Conservation (phyloP, 768 basidiomycete species). For the Agaricus subrufescens region DNA sequence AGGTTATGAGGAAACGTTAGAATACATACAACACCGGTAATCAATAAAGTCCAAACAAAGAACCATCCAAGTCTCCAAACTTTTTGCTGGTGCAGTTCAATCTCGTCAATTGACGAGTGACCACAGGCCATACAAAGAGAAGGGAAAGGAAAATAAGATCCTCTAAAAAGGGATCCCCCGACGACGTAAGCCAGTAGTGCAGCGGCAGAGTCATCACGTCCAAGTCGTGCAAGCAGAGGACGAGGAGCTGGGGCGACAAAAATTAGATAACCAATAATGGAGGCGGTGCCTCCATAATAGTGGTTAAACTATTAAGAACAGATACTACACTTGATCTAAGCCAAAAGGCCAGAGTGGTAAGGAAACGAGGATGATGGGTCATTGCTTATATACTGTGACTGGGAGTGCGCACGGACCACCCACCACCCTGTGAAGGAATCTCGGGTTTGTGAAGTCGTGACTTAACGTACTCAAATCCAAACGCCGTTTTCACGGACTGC, state of each 20-base stretch:
- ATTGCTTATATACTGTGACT: conserved; percentile 23
- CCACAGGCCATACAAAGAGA: conserved; percentile 13
- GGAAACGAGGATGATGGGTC: conserved; percentile 18
- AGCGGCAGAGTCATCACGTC: conserved; percentile 51
- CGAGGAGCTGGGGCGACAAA: conserved; percentile 46
- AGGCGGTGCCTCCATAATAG: conserved; percentile 54
- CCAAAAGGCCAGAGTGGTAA: conserved; percentile 93
- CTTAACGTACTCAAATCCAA: background rate
- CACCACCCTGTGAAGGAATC: background rate
- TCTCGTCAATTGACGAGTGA: background rate
- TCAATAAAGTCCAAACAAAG: background rate
- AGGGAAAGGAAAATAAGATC: conserved; percentile 24
- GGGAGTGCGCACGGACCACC: conserved; percentile 31
- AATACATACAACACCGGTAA: no score
- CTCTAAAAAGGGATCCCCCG: conserved; percentile 42
- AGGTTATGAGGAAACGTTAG: background rate
- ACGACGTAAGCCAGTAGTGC: conserved; percentile 60
- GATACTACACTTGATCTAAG: conserved; percentile 98
- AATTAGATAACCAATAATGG: conserved; percentile 53
- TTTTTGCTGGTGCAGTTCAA: background rate
- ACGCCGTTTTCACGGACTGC: background rate
- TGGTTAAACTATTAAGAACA: conserved; percentile 87
- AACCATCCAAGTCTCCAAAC: background rate
- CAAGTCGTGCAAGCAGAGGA: conserved; percentile 58
- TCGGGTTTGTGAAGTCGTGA: background rate